Evolutionary conservation across 352 stramenopile species (phyloP), one percentile per base, ranked within the genome.

Genomic region (Pythium periplocum): DNA sequence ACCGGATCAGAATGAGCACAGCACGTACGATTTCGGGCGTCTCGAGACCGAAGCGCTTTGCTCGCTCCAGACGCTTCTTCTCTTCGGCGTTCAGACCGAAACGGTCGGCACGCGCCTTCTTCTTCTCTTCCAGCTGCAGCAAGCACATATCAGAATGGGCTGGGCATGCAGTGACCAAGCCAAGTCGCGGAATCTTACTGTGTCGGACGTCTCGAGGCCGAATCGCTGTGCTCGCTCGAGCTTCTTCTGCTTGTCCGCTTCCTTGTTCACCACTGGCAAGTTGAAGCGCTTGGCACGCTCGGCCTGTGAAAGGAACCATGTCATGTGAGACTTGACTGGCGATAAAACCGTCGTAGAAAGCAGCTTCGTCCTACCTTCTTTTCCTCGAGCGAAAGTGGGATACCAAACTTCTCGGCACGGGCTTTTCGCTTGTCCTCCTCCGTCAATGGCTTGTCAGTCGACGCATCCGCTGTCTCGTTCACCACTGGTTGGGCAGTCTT

Each of bases 211-310:
- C 65, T 90, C 79, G n/a, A 93, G 51, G 33, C 81, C 70, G 54
- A 93, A 93, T 31, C 83, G 77, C 59, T 92, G 68, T 26, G 81
- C 83, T 26, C 81, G 77, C 58, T 90, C 75, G 34, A 84, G 64
- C 71, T 87, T 86, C 64, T 92, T 91, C 37, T 61, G 45, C 2
- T 73, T 69, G 44, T 89, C 79, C 36, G 76, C 75, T 1, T 81
- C 68, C 35, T 45, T 54, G 41, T 59, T 58, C 69, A 51, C 47
- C 4, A 39, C 36, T 4, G 68, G 67, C 40, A 89, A 63, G 26
- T 92, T 73, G 60, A 91, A 94, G 30, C 82, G 79, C 73, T 94
- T 91, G 4, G 82, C 78, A 34, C 84, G 84, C 40, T 89, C 72
- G 48, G 63, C 73, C 80, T 90, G 48, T 51, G 46, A 26, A 4